Conservation (phyloP, 371 early-diverging fungal species). For the Actinomortierella ambigua region DNA sequence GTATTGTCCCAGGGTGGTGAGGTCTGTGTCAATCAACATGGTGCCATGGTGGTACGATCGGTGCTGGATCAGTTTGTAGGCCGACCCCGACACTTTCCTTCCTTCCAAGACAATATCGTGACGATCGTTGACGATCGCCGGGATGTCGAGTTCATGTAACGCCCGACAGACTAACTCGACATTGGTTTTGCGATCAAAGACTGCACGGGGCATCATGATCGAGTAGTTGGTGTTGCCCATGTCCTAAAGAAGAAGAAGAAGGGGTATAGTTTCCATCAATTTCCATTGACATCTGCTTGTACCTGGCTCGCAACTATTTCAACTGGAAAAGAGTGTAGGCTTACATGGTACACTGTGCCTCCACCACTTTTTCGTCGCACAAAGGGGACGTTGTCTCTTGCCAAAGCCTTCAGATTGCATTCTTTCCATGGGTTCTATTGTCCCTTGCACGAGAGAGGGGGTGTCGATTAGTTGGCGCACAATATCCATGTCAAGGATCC, state of each 20-base stretch:
- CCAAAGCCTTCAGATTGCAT: conserved; percentile 78
- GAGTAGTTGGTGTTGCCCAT: conserved; percentile 95
- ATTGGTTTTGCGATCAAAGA: conserved; percentile 76
- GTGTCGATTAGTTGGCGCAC: no score
- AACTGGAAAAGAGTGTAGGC: conserved; percentile 7
- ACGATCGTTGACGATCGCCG: conserved; percentile 85
- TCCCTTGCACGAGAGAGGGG: neutral
- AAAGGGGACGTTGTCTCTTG: conserved; percentile 71
- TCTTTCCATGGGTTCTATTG: conserved; percentile 92
- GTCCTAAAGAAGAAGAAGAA: conserved; percentile 59
- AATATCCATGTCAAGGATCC: no score
- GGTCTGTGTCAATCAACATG: conserved; percentile 93
- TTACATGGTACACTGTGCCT: conserved; percentile 96
- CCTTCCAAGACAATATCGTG: conserved; percentile 88
- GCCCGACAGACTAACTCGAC: conserved; percentile 84
- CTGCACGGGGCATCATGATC: conserved; percentile 88
- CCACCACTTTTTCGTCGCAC: conserved; percentile 94
- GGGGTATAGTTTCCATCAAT: no score
- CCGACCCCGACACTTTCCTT: conserved; percentile 91
- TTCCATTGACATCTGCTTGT: no score
- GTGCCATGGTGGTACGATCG: conserved; percentile 98
- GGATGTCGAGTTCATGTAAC: conserved; percentile 80
- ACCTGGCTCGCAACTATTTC: no score
- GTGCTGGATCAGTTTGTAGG: conserved; percentile 85
- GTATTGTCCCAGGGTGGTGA: conserved; percentile 59